Evolutionary conservation across 768 basidiomycete genomes (phyloP).

Genomic region (Tulasnella sp.): DNA sequence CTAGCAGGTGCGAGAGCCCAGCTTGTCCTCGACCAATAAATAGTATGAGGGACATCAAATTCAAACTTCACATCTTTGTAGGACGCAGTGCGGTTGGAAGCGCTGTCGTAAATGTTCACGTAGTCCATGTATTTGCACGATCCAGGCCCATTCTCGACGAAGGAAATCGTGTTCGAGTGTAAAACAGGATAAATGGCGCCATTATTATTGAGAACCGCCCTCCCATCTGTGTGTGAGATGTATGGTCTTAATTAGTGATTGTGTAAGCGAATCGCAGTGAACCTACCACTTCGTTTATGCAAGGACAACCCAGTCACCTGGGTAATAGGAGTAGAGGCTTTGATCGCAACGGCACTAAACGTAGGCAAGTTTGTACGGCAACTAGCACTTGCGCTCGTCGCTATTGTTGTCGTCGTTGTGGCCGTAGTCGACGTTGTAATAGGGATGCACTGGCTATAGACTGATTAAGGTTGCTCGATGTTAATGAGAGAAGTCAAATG

Average conservation of each 20-base stretch:
- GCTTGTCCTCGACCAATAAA: not conserved
- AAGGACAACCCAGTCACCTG: not conserved
- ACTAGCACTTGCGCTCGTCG: not conserved
- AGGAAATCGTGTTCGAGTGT: not conserved
- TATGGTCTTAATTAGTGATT: not conserved
- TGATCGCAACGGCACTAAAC: not conserved
- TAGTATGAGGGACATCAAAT: not conserved
- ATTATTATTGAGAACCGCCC: not conserved
- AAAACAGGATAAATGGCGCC: not conserved
- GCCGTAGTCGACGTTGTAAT: not conserved
- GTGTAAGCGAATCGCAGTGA: not conserved
- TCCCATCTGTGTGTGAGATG: not conserved
- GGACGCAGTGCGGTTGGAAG: no score
- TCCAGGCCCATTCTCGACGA: not conserved
- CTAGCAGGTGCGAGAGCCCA: not conserved
- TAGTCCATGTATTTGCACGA: not conserved
- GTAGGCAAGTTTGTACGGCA: not conserved
- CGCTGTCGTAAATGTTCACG: no score
- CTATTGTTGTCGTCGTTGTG: not conserved
- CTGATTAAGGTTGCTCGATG: not conserved
- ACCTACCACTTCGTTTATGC: not conserved
- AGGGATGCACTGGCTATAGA: not conserved
- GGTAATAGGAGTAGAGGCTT: not conserved
- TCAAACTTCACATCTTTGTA: not conserved
- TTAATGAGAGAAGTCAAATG: not conserved